These are phyloP conservation scores for Mesotaenium endlicherianum DNA, from an alignment of 139 green algal genomes.

Conservation along the genomic window DNA sequence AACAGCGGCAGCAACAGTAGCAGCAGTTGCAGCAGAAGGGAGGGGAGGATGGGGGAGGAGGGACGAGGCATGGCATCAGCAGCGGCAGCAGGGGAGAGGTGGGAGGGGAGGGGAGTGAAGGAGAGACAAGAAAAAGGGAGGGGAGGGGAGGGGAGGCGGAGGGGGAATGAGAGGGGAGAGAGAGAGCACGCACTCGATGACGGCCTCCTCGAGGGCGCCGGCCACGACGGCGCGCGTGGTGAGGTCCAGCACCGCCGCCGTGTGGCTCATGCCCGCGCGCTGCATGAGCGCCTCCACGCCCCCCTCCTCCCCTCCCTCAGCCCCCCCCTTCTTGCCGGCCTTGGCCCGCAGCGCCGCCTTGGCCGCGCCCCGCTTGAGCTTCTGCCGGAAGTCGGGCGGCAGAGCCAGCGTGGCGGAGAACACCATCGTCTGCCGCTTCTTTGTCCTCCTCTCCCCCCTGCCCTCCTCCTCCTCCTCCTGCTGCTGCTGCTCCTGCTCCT, in stretches of 20 bases:
- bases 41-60: background rate
- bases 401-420: constrained; percentile 96
- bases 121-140: background rate
- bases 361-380: constrained; percentile 37
- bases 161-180: background rate
- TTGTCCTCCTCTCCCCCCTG: background rate
- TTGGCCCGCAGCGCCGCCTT: no score
- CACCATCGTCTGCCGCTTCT: constrained; percentile 82
- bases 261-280: constrained; percentile 35
- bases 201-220: constrained; percentile 66
- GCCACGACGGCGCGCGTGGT: constrained; percentile 63
- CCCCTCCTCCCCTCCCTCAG: constrained; percentile 5
- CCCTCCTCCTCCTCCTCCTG: constrained; percentile 19
- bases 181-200: constrained; percentile 56
- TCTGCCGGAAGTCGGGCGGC: constrained; percentile 56
- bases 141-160: background rate
- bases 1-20: background rate
- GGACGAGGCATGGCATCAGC: background rate
- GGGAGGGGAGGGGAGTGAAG: background rate
- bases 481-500: background rate
- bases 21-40: background rate
- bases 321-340: background rate
- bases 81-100: background rate
- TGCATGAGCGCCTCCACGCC: constrained; percentile 37
- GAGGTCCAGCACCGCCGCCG: constrained; percentile 73